phyloP scores from a whole-genome alignment of 306 rosid species.

The Vicia faba region DNA sequence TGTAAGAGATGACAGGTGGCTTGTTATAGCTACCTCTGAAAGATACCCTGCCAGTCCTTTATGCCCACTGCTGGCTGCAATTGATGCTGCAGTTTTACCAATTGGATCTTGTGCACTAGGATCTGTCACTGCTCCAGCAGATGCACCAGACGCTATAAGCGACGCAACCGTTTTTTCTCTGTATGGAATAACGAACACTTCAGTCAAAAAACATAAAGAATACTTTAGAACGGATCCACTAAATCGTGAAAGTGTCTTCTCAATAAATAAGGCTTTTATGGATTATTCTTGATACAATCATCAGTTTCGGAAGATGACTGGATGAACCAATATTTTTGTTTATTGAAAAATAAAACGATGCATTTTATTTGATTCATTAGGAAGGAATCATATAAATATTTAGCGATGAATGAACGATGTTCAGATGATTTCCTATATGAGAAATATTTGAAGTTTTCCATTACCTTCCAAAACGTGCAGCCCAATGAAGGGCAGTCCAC shows the following conservation, averaged over 20 bases:
- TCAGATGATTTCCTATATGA: background rate
- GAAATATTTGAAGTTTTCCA: background rate
- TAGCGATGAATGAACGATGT: slow-evolving; percentile 9
- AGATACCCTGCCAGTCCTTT: slow-evolving; percentile 98
- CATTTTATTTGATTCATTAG: slow-evolving; percentile 24
- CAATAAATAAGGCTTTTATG: slow-evolving; percentile 9
- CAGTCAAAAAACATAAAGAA: slow-evolving; percentile 16
- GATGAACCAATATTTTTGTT: slow-evolving; percentile 5
- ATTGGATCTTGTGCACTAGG: slow-evolving; percentile 74
- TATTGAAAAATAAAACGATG: slow-evolving; percentile 13
- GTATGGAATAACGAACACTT: slow-evolving; percentile 32
- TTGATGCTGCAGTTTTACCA: slow-evolving; percentile 84
- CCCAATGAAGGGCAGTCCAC: slow-evolving; percentile 98
- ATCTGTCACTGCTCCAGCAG: slow-evolving; percentile 97
- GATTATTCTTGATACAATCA: slow-evolving; percentile 27
- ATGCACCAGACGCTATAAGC: slow-evolving; percentile 90
- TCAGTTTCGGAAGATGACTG: background rate
- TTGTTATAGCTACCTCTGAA: slow-evolving; percentile 81
- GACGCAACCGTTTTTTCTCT: slow-evolving; percentile 97
- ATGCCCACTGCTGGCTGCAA: slow-evolving; percentile 74
- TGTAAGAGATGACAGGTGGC: slow-evolving; percentile 84
- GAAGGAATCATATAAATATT: background rate
- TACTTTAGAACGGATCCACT: slow-evolving; percentile 14
- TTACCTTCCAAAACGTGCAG: slow-evolving; percentile 96
- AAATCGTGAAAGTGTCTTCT: slow-evolving; percentile 11